Conservation (phyloP, 345 rosid species). For the Anacardium occidentale region DNA sequence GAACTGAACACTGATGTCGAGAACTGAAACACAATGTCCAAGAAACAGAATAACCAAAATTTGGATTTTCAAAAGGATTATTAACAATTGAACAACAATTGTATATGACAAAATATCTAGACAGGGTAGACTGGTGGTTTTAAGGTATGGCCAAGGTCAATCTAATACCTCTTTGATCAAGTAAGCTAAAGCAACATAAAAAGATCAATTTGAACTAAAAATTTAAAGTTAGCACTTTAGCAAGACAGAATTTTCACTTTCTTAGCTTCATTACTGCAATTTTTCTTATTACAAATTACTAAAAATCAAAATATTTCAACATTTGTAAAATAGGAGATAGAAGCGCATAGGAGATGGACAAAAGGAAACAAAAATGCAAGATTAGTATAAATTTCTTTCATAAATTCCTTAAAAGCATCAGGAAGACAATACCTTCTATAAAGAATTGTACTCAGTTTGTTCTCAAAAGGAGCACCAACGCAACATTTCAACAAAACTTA, state of each 20-base stretch:
- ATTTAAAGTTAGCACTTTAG: background rate
- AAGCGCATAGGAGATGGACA: background rate
- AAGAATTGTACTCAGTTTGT: constrained; percentile 36
- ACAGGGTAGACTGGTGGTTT: background rate
- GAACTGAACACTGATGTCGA: background rate
- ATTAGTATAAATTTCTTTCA: constrained; percentile 27
- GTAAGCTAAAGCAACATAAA: background rate
- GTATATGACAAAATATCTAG: background rate
- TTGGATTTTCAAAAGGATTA: background rate
- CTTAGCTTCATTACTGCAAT: background rate
- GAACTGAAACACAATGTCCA: background rate
- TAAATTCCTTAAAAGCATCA: constrained; percentile 26
- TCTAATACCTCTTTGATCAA: background rate
- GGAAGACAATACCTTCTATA: constrained; percentile 27
- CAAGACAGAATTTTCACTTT: background rate
- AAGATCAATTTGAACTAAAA: no score
- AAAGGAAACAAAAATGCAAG: background rate
- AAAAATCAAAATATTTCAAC: background rate
- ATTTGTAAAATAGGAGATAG: background rate
- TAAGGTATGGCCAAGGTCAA: background rate
- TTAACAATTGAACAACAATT: background rate
- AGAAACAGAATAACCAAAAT: background rate
- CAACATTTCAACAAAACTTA: constrained; percentile 28
- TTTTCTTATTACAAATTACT: background rate
- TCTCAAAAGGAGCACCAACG: constrained; percentile 28